Evolutionary conservation across 306 rosid genomes (phyloP).

Genomic region (Sechiopsis laciniata): DNA sequence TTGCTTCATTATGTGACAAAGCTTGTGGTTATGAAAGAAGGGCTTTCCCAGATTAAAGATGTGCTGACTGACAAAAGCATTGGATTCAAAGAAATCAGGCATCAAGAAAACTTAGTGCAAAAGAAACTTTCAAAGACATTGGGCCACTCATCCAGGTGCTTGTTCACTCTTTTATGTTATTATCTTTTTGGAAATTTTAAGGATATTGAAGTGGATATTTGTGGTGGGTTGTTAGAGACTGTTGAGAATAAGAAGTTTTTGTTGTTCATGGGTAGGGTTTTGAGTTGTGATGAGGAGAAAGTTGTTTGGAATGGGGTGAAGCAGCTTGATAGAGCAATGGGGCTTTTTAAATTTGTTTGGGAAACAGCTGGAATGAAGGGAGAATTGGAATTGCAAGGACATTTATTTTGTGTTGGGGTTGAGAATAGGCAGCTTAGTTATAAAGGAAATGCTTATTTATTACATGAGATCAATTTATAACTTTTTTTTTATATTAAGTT

Average conservation of each 20-base stretch:
- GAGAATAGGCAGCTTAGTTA: constrained; percentile 47
- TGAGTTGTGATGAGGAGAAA: constrained; percentile 61
- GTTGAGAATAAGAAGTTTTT: constrained; percentile 35
- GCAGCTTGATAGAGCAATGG: constrained; percentile 71
- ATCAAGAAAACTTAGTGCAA: constrained; percentile 59
- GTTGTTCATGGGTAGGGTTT: constrained; percentile 71
- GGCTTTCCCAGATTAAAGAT: constrained; percentile 71
- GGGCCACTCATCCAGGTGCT: constrained; percentile 77
- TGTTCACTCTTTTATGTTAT: constrained; percentile 65
- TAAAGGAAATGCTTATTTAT: constrained; percentile 51
- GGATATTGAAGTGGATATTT: constrained; percentile 66
- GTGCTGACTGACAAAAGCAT: constrained; percentile 49
- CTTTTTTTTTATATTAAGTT: too few species aligned
- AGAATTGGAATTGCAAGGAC: constrained; percentile 62
- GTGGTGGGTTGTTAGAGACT: constrained; percentile 51
- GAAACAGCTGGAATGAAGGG: constrained; percentile 74
- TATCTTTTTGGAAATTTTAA: constrained; percentile 57
- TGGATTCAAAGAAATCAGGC: constrained; percentile 63
- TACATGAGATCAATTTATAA: constrained; percentile 41
- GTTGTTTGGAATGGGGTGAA: constrained; percentile 64
- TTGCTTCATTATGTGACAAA: constrained; percentile 42
- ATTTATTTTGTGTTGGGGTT: constrained; percentile 76
- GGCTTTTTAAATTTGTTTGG: constrained; percentile 75
- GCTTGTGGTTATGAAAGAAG: constrained; percentile 76
- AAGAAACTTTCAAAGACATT: constrained; percentile 72